Conservation (phyloP, 169 alveolate genomes). For the Plasmodium vinckei region DNA sequence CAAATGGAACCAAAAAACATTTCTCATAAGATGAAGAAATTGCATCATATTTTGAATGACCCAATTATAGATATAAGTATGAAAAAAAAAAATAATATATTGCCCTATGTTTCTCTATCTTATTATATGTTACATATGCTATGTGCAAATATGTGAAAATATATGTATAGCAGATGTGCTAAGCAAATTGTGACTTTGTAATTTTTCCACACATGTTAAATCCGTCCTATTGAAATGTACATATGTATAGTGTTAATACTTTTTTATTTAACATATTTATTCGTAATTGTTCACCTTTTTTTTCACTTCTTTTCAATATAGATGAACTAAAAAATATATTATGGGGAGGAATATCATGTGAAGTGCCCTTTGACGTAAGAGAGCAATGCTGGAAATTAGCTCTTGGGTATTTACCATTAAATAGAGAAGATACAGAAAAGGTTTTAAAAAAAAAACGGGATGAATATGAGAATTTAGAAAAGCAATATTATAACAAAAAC, state of each 20-base stretch:
- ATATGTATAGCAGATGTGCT: too few relatives aligned
- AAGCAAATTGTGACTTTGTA: too few relatives aligned
- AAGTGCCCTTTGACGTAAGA: constrained; percentile 84
- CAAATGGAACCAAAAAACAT: constrained; percentile 45
- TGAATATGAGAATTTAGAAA: constrained; percentile 83
- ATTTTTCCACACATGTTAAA: too few relatives aligned
- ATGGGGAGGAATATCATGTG: constrained; percentile 90
- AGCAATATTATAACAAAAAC: constrained; percentile 28
- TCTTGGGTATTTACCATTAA: constrained; percentile 89
- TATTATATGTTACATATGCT: too few relatives aligned
- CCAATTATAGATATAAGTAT: constrained; percentile 74
- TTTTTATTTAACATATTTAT: too few relatives aligned
- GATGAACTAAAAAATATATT: constrained; percentile 79
- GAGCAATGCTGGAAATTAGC: constrained; percentile 90
- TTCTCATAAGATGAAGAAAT: constrained; percentile 73
- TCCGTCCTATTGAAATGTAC: too few relatives aligned
- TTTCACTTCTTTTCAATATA: constrained; percentile 10
- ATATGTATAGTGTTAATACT: too few relatives aligned
- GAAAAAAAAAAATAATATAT: constrained; percentile 4
- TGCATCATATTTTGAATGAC: constrained; percentile 37
- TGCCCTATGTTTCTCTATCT: too few relatives aligned
- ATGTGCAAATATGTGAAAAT: too few relatives aligned
- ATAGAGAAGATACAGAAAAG: constrained; percentile 79
- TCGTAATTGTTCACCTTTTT: too few relatives aligned
- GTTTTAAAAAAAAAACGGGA: constrained; percentile 83